phyloP scores from a whole-genome alignment of 2,329 filamentous ascomycete species.

The Bipolaris gigantea region DNA sequence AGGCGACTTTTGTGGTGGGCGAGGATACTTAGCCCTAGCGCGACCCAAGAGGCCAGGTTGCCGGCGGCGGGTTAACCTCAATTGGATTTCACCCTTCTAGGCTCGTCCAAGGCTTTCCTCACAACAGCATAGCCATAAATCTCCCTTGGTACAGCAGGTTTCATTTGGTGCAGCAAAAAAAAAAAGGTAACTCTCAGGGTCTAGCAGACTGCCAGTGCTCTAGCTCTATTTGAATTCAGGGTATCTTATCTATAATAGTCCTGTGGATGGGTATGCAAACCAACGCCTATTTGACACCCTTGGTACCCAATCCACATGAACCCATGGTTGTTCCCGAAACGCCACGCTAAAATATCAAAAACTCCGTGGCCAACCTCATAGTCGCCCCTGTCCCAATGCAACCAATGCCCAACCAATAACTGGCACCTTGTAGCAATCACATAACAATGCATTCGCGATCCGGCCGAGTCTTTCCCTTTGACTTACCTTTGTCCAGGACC shows the following conservation, averaged over 20 bases:
- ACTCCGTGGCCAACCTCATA: constrained; percentile 4
- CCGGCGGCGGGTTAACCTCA: constrained; percentile 22
- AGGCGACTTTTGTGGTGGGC: constrained; percentile 31
- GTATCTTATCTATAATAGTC: constrained; percentile 33
- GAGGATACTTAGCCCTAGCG: constrained; percentile 15
- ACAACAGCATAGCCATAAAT: neutral
- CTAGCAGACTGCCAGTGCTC: neutral
- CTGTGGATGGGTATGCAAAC: constrained; percentile 4
- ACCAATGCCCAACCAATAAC: neutral
- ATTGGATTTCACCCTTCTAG: constrained; percentile 26
- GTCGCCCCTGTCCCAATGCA: constrained; percentile 4
- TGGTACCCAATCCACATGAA: neutral
- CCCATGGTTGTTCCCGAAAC: constrained; percentile 20
- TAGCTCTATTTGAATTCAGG: constrained; percentile 11
- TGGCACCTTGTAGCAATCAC: constrained; percentile 34
- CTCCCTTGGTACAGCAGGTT: neutral
- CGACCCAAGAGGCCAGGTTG: constrained; percentile 36
- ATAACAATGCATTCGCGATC: constrained; percentile 51
- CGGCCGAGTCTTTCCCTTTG: constrained; percentile 38
- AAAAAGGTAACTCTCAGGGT: too few species aligned
- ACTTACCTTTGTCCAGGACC: constrained; percentile 29
- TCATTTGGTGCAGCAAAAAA: neutral
- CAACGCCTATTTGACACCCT: neutral
- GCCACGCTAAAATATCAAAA: constrained; percentile 27
- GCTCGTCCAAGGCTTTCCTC: constrained; percentile 31